phyloP scores from a whole-genome alignment of 331 rosid genomes.

The Quercus lobata region DNA sequence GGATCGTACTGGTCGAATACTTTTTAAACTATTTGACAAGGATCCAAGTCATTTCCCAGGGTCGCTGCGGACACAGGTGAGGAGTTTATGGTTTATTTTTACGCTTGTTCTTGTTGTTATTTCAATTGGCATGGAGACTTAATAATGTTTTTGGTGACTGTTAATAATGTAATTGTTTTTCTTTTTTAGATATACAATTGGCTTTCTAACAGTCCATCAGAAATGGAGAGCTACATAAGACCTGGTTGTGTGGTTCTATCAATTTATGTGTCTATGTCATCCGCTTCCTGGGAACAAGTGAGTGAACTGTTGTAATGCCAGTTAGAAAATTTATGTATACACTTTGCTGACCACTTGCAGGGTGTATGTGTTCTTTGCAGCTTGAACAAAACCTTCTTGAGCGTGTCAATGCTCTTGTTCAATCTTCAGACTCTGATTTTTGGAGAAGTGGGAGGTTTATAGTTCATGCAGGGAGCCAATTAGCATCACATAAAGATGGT shows the following conservation, averaged over 20 bases:
- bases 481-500: conserved; percentile 86
- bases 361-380: conserved; percentile 40
- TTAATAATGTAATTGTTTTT: neutral
- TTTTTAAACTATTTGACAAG: conserved; percentile 81
- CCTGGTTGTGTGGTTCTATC: conserved; percentile 93
- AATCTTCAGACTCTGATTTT: conserved; percentile 53
- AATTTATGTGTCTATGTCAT: conserved; percentile 66
- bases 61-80: conserved; percentile 75
- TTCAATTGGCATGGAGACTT: neutral
- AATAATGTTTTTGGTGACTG: neutral
- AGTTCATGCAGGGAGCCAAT: conserved; percentile 62
- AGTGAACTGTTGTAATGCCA: conserved; percentile 29
- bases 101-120: neutral
- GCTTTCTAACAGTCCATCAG: conserved; percentile 86
- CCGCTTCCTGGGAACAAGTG: conserved; percentile 77
- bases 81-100: conserved; percentile 12
- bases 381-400: conserved; percentile 72
- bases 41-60: conserved; percentile 89
- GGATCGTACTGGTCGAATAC: conserved; percentile 86
- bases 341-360: conserved; percentile 26
- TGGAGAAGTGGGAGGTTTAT: conserved; percentile 93
- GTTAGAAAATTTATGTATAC: conserved; percentile 5
- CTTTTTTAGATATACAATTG: conserved; percentile 61
- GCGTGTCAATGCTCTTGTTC: conserved; percentile 51
- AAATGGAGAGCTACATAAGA: conserved; percentile 91